Conservation (phyloP, 495 filamentous ascomycete genomes). For the Podospora tetraspora region DNA sequence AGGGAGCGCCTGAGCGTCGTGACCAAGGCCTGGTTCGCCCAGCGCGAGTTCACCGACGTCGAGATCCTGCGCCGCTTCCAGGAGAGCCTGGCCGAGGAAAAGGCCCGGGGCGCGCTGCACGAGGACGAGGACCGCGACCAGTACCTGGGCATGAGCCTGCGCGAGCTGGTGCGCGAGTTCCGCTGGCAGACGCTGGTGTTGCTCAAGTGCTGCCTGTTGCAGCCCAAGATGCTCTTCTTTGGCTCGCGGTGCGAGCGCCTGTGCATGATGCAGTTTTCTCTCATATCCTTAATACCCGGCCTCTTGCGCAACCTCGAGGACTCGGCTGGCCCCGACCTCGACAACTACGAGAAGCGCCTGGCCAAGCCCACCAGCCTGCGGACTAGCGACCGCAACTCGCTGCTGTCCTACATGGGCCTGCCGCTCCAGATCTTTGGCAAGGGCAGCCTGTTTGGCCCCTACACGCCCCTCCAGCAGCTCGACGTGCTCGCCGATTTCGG, state of each 20-base stretch:
- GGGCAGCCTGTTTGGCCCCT: constrained; percentile 92
- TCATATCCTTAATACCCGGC: constrained; percentile 89
- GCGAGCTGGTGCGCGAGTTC: constrained; percentile 91
- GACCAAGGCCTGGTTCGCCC: constrained; percentile 92
- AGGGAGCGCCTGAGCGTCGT: constrained; percentile 82
- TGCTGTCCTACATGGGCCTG: constrained; percentile 89
- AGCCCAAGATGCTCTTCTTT: constrained; percentile 99
- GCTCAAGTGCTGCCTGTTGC: constrained; percentile 86
- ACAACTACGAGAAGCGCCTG: constrained; percentile 71
- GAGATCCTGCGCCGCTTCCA: constrained; percentile 71
- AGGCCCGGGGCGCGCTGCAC: constrained; percentile 55
- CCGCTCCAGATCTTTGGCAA: constrained; percentile 95
- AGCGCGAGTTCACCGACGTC: constrained; percentile 65
- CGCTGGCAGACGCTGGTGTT: constrained; percentile 88
- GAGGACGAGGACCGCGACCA: constrained; percentile 73
- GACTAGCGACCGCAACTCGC: constrained; percentile 85
- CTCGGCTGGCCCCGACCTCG: constrained; percentile 83
- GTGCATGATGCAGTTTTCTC: constrained; percentile 97
- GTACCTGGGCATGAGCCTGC: constrained; percentile 84
- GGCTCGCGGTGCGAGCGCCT: constrained; percentile 88
- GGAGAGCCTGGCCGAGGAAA: constrained; percentile 68
- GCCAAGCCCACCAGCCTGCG: constrained; percentile 76
- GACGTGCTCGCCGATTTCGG: constrained; percentile 90
- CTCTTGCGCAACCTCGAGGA: constrained; percentile 82
- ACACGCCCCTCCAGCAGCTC: constrained; percentile 92